phyloP scores from a whole-genome alignment of 2,329 filamentous ascomycete species.

The Aspergillus fructus region DNA sequence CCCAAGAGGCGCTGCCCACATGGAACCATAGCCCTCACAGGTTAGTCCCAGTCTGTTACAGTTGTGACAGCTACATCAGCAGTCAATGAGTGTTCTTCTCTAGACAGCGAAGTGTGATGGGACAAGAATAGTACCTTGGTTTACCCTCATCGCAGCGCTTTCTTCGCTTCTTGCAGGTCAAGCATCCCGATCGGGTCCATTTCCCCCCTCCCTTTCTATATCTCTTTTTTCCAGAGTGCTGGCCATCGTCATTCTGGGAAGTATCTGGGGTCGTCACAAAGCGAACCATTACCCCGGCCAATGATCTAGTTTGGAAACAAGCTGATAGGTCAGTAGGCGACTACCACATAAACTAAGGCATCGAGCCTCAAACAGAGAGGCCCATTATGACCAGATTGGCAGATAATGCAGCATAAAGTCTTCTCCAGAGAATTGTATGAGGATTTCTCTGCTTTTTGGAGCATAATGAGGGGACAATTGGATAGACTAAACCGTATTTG shows the following conservation, averaged over 20 bases:
- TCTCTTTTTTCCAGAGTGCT: conserved; percentile 17
- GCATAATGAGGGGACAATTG: neutral
- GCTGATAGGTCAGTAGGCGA: neutral
- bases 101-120: neutral
- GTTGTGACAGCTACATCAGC: conserved; percentile 29
- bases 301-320: conserved; percentile 3
- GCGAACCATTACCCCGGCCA: conserved; percentile 4
- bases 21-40: conserved; percentile 40
- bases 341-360: neutral
- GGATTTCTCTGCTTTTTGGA: neutral
- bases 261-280: neutral
- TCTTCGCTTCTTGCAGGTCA: conserved; percentile 40
- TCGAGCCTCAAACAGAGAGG: neutral
- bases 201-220: conserved; percentile 27
- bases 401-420: neutral
- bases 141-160: conserved; percentile 41
- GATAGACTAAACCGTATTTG: conserved; percentile 22
- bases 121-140: conserved; percentile 27
- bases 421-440: neutral
- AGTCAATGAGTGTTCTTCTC: neutral
- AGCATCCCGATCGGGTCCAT: conserved; percentile 41
- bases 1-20: conserved; percentile 37
- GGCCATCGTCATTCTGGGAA: neutral
- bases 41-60: conserved; percentile 33
- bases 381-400: neutral